Evolutionary conservation across 805 yeast genomes (phyloP), one percentile per base, ranked within the genome.

Genomic region (Candida vaughaniae): DNA sequence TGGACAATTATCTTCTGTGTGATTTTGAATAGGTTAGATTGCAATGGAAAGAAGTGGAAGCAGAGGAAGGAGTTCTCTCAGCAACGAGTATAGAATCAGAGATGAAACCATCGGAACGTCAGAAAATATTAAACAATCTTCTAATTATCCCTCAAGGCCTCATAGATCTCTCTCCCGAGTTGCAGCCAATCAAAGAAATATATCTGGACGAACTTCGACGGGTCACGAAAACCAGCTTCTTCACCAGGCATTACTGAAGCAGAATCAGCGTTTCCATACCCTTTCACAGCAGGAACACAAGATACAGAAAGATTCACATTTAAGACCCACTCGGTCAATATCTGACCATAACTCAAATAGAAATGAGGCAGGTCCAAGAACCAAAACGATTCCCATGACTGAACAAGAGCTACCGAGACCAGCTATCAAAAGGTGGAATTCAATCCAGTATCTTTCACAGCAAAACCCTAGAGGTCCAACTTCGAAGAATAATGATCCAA

Each of bases 401-500:
- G 11, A 22, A 22, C 22, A 31, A 17, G 26, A 31, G 23, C 15
- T 12, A 16, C 4, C 18, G 2, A 26, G 49, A 16, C 51, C 49
- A 1, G 22, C 29, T n/a, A 30, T 43, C 15, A 45, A 43, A 33
- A 22, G 48, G 16, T 48, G 51, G 49, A 44, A 48, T 23, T 36
- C 43, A 3, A 35, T 43, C 12, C 48, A 45, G 22, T 41, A 43
- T 25, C 30, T 41, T 15, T 4, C 35, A 10, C 4, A n/a, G n/a
- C n/a, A 17, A n/a, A 26, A 22, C 3, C 11, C 25, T 11, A 19
- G 7, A 18, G 25, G 11, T 8, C 22, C 25, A 7, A 12, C 7
- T 12, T 12, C 14, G 9, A 16, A 19, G 2, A 30, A 23, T 14
- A 6, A 6, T 20, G 42, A 35, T 27, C 33, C 25, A 1, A 39